These are phyloP conservation scores for Heterobasidion annosum DNA, from an alignment of 1,284 basidiomycete genomes.

Conservation along the genomic window DNA sequence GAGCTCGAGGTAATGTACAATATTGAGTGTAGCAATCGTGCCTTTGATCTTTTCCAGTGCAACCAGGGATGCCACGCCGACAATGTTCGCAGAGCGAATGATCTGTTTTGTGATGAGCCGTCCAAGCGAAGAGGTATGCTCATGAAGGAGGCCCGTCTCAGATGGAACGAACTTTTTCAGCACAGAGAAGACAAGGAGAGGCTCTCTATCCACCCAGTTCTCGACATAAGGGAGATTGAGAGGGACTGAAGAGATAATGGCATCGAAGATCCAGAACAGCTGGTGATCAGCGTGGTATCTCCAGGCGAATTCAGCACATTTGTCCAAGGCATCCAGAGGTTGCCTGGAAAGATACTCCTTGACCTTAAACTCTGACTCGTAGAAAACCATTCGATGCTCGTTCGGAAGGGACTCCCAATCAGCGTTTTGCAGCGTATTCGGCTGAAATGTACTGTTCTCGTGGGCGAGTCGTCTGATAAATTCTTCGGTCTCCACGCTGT, in stretches of 20 bases:
- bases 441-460: conserved; percentile 29
- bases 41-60: conserved; percentile 44
- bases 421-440: conserved; percentile 19
- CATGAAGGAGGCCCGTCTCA: conserved; percentile 20
- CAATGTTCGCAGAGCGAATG: conserved; percentile 41
- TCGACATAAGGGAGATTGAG: conserved; percentile 22
- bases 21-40: conserved; percentile 29
- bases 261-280: conserved; percentile 41
- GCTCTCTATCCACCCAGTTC: conserved; percentile 36
- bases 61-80: conserved; percentile 44
- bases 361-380: neutral
- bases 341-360: conserved; percentile 4
- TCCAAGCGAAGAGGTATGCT: conserved; percentile 22
- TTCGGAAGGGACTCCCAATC: conserved; percentile 3
- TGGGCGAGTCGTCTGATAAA: conserved; percentile 40
- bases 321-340: conserved; percentile 5
- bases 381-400: neutral
- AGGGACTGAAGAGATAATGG: conserved; percentile 24
- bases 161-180: conserved; percentile 37
- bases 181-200: conserved; percentile 42
- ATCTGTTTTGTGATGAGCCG: conserved; percentile 33
- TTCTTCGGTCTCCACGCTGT: conserved; percentile 49
- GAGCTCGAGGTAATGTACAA: conserved; percentile 38
- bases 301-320: conserved; percentile 20
- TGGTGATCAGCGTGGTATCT: conserved; percentile 43